Conservation (phyloP, 75 land plant species). For the Sequoia sempervirens region DNA sequence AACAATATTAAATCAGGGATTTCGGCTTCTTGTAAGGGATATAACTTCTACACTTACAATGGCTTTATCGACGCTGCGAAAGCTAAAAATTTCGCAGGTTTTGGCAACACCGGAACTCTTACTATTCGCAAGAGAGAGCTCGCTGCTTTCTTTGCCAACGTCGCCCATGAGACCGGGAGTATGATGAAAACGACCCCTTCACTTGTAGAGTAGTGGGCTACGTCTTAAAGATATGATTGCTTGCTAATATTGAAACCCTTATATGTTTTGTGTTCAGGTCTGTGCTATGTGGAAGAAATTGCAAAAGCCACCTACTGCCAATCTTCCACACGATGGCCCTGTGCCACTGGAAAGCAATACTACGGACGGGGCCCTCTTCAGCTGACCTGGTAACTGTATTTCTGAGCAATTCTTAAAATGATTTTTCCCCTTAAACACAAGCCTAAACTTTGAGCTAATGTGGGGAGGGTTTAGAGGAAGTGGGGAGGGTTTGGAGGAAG, state of each 20-base stretch:
- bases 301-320: neutral
- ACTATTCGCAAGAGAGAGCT: neutral
- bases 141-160: slow-evolving; percentile 7
- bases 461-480: neutral
- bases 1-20: neutral
- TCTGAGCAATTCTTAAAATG: neutral
- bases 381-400: neutral
- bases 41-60: neutral
- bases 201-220: neutral
- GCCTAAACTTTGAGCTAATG: too few relatives aligned
- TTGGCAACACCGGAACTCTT: neutral
- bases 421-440: neutral
- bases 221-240: neutral
- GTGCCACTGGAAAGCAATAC: neutral
- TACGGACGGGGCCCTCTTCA: neutral
- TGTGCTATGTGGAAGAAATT: too few relatives aligned
- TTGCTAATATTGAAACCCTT: neutral
- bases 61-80: neutral
- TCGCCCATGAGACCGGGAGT: slow-evolving; percentile 4
- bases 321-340: neutral
- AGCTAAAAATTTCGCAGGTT: neutral
- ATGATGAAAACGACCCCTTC: neutral
- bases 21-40: neutral
- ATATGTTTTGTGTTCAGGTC: neutral
- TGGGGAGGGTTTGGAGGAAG: neutral